These are phyloP conservation scores for Leptographium radiaticola DNA, from an alignment of 2,329 filamentous ascomycete species.

Conservation along the genomic window DNA sequence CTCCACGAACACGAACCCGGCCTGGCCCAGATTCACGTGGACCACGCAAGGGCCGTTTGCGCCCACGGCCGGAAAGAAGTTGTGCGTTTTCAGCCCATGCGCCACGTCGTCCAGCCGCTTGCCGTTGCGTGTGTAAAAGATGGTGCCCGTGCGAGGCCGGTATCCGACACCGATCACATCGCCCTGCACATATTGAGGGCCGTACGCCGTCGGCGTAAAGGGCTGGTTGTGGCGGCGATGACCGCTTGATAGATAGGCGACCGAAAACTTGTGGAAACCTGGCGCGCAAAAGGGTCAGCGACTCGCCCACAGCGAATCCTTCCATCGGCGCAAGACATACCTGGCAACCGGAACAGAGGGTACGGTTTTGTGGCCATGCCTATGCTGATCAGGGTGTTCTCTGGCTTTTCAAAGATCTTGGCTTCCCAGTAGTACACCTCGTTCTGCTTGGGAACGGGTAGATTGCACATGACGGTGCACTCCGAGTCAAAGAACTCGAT, in stretches of 20 bases:
- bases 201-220: conserved; percentile 68
- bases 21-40: conserved; percentile 95
- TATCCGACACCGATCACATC: conserved; percentile 96
- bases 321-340: conserved; percentile 30
- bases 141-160: conserved; percentile 79
- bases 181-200: conserved; percentile 74
- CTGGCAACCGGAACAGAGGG: conserved; percentile 83
- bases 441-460: conserved; percentile 96
- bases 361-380: conserved; percentile 97
- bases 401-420: conserved; percentile 96
- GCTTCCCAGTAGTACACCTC: conserved; percentile 99
- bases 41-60: conserved; percentile 86
- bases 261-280: conserved; percentile 88
- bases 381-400: conserved; percentile 73
- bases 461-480: conserved; percentile 91
- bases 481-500: conserved; percentile 99
- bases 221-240: conserved; percentile 86
- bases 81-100: conserved; percentile 85
- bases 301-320: not conserved
- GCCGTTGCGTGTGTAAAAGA: conserved; percentile 97
- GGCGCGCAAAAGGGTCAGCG: not conserved
- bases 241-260: conserved; percentile 82
- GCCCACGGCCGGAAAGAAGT: conserved; percentile 96
- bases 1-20: conserved; percentile 97
- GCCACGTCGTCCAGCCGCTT: conserved; percentile 93